phyloP scores from a whole-genome alignment of 306 rosid species.

The Trifolium fragiferum region DNA sequence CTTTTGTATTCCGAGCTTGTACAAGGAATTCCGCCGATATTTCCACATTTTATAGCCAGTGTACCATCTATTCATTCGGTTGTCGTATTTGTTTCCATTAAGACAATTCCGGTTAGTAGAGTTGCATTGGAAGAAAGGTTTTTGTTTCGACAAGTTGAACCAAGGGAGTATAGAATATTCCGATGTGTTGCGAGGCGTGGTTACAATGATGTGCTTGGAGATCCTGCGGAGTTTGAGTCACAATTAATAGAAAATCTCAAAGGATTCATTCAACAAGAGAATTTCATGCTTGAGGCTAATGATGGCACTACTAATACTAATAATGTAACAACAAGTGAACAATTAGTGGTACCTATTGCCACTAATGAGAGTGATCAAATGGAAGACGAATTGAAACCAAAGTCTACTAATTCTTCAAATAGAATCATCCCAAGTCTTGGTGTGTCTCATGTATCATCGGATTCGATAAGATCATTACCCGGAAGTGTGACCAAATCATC shows the following conservation, averaged over 20 bases:
- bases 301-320: background rate
- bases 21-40: slow-evolving; percentile 86
- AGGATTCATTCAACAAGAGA: slow-evolving; percentile 53
- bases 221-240: slow-evolving; percentile 57
- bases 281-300: slow-evolving; percentile 39
- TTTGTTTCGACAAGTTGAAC: slow-evolving; percentile 70
- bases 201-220: slow-evolving; percentile 60
- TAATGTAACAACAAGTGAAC: slow-evolving; percentile 8
- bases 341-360: background rate
- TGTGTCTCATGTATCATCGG: slow-evolving; percentile 23
- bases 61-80: slow-evolving; percentile 76
- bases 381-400: slow-evolving; percentile 8
- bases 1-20: slow-evolving; percentile 79
- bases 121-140: slow-evolving; percentile 69
- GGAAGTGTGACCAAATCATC: slow-evolving; percentile 23
- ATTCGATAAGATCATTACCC: slow-evolving; percentile 36
- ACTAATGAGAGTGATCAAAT: background rate
- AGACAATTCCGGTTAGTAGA: slow-evolving; percentile 65
- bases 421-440: slow-evolving; percentile 34
- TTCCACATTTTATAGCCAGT: slow-evolving; percentile 63
- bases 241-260: slow-evolving; percentile 64
- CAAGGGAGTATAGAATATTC: slow-evolving; percentile 62
- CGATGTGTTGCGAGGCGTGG: slow-evolving; percentile 86
- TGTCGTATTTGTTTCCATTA: slow-evolving; percentile 71
- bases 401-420: slow-evolving; percentile 29